Evolutionary conservation across 2,329 filamentous ascomycete genomes (phyloP).

Genomic region (Chaetomium strumarium): DNA sequence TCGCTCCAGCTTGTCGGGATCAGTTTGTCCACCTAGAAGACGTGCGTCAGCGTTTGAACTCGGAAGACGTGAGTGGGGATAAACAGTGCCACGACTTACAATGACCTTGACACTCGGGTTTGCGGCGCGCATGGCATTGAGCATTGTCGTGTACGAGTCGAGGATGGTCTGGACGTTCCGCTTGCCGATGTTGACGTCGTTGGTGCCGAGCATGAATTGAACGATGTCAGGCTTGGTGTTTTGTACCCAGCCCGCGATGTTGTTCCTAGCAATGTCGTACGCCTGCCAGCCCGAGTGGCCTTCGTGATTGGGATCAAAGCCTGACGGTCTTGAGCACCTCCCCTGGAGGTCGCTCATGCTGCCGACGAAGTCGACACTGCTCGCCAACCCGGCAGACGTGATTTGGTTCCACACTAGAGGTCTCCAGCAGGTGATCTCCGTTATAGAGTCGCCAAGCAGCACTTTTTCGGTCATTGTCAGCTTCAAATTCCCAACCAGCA

Average conservation of each 20-base stretch:
- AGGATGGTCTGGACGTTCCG: constrained; percentile 30
- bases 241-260: constrained; percentile 35
- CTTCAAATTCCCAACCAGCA: neutral
- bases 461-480: constrained; percentile 24
- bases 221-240: constrained; percentile 36
- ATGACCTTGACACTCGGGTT: constrained; percentile 37
- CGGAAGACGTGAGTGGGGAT: neutral
- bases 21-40: constrained; percentile 30
- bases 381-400: constrained; percentile 29
- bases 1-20: constrained; percentile 34
- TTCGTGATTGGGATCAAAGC: constrained; percentile 37
- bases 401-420: constrained; percentile 37
- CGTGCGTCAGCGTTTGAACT: constrained; percentile 22
- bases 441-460: constrained; percentile 40
- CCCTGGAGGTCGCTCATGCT: constrained; percentile 33
- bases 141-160: constrained; percentile 35
- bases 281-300: constrained; percentile 40
- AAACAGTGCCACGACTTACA: constrained; percentile 6
- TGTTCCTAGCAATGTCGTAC: constrained; percentile 37
- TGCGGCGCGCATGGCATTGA: constrained; percentile 31
- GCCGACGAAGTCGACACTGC: constrained; percentile 37
- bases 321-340: constrained; percentile 30
- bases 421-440: constrained; percentile 40
- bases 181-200: constrained; percentile 36
- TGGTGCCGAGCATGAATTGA: constrained; percentile 41